Conservation (phyloP, 768 basidiomycete genomes). For the Paxillus rubicundulus region DNA sequence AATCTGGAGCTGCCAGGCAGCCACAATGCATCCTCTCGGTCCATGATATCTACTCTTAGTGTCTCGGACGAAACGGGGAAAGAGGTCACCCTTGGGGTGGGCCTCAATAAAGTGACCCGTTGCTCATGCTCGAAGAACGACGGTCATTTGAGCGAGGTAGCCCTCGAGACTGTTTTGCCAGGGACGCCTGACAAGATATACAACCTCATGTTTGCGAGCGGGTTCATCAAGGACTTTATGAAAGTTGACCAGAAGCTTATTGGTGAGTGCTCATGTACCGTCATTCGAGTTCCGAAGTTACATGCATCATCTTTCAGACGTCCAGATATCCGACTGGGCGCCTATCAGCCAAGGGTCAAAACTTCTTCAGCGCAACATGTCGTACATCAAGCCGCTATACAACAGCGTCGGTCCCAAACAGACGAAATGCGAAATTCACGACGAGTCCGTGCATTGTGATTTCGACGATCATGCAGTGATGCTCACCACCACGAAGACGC, state of each 20-base stretch:
- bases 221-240: slow-evolving; percentile 95
- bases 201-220: slow-evolving; percentile 94
- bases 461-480: slow-evolving; percentile 81
- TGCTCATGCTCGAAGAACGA: slow-evolving; percentile 75
- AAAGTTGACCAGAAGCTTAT: slow-evolving; percentile 80
- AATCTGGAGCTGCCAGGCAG: slow-evolving; percentile 30
- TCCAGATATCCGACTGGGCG: slow-evolving; percentile 95
- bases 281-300: neutral
- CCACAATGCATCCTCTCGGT: slow-evolving; percentile 14
- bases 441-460: slow-evolving; percentile 78
- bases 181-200: slow-evolving; percentile 94
- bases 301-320: slow-evolving; percentile 48
- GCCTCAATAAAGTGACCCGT: slow-evolving; percentile 53
- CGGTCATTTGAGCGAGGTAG: slow-evolving; percentile 67
- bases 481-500: slow-evolving; percentile 87
- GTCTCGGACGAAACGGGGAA: slow-evolving; percentile 16
- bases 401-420: slow-evolving; percentile 90
- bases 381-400: slow-evolving; percentile 92
- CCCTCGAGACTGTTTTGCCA: slow-evolving; percentile 77
- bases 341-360: slow-evolving; percentile 61
- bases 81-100: slow-evolving; percentile 7
- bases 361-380: slow-evolving; percentile 83
- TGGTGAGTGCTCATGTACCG: slow-evolving; percentile 49
- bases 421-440: slow-evolving; percentile 92
- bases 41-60: slow-evolving; percentile 18